These are phyloP conservation scores for Aspergillus floridensis DNA, from an alignment of 2,329 filamentous ascomycete species.

Conservation along the genomic window DNA sequence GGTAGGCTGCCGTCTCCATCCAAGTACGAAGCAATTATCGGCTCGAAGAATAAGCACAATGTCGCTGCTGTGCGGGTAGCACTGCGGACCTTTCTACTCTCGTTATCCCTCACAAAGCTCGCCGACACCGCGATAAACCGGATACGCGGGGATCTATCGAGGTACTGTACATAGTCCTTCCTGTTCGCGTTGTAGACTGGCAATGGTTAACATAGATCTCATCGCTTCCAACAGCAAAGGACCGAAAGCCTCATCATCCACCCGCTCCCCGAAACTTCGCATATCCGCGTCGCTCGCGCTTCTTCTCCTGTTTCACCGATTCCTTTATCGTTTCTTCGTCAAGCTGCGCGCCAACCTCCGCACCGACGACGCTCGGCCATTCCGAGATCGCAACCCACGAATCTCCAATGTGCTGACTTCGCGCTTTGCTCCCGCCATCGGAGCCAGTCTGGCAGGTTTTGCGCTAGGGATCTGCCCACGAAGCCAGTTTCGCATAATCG, in stretches of 20 bases:
- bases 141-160: constrained; percentile 21
- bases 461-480: constrained; percentile 74
- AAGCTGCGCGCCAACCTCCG: constrained; percentile 76
- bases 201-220: background rate
- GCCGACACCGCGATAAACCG: constrained; percentile 52
- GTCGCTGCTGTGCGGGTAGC: constrained; percentile 68
- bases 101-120: constrained; percentile 62
- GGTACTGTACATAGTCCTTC: constrained; percentile 26
- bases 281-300: constrained; percentile 79
- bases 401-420: constrained; percentile 75
- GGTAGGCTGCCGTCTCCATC: constrained; percentile 52
- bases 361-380: constrained; percentile 74
- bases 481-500: constrained; percentile 69
- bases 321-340: constrained; percentile 85
- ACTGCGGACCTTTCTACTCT: constrained; percentile 66
- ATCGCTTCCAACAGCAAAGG: constrained; percentile 29
- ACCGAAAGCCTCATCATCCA: constrained; percentile 41
- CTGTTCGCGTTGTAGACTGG: background rate
- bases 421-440: constrained; percentile 80
- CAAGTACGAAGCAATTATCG: constrained; percentile 52
- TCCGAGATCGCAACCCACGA: constrained; percentile 77
- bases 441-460: constrained; percentile 81
- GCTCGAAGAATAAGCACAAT: constrained; percentile 63
- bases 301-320: constrained; percentile 81
- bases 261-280: constrained; percentile 65